Conservation (phyloP, 371 early-diverging fungal genomes). For the Gilbertella persicaria region DNA sequence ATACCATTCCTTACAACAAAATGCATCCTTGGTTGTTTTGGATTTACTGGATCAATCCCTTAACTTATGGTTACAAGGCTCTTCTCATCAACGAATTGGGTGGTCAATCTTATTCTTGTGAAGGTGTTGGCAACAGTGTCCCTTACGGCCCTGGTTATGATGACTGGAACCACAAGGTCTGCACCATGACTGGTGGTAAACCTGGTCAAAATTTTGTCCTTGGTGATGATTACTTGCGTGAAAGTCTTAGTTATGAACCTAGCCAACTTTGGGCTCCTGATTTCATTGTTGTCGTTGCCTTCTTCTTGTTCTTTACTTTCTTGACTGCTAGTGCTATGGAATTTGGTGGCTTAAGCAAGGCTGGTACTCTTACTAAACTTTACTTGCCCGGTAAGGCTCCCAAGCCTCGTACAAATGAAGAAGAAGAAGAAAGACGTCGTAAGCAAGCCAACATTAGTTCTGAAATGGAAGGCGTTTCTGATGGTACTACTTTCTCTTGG, state of each 20-base stretch:
- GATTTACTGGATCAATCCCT: slow-evolving; percentile 71
- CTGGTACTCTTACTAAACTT: slow-evolving; percentile 54
- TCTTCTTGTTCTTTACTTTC: slow-evolving; percentile 54
- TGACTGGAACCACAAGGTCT: slow-evolving; percentile 54
- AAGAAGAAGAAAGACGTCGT: slow-evolving; percentile 22
- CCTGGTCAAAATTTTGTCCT: slow-evolving; percentile 47
- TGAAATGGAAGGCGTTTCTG: slow-evolving; percentile 30
- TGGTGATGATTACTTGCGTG: slow-evolving; percentile 56
- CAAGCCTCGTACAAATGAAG: slow-evolving; percentile 24
- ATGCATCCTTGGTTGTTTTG: slow-evolving; percentile 76
- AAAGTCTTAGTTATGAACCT: slow-evolving; percentile 34
- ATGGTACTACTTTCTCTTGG: slow-evolving; percentile 61
- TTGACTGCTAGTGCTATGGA: slow-evolving; percentile 56
- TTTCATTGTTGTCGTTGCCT: slow-evolving; percentile 56
- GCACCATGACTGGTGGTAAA: slow-evolving; percentile 49
- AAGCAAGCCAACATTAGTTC: slow-evolving; percentile 20
- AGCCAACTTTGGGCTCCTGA: slow-evolving; percentile 54
- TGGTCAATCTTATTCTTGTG: slow-evolving; percentile 36
- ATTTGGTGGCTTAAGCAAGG: slow-evolving; percentile 47
- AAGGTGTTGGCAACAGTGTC: slow-evolving; percentile 43
- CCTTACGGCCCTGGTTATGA: slow-evolving; percentile 49
- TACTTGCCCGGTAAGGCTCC: slow-evolving; percentile 48
- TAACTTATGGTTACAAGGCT: slow-evolving; percentile 66
- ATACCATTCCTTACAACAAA: slow-evolving; percentile 56
- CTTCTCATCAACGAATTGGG: slow-evolving; percentile 68